phyloP scores from a whole-genome alignment of 306 rosid species.

The Carpinus fangiana region DNA sequence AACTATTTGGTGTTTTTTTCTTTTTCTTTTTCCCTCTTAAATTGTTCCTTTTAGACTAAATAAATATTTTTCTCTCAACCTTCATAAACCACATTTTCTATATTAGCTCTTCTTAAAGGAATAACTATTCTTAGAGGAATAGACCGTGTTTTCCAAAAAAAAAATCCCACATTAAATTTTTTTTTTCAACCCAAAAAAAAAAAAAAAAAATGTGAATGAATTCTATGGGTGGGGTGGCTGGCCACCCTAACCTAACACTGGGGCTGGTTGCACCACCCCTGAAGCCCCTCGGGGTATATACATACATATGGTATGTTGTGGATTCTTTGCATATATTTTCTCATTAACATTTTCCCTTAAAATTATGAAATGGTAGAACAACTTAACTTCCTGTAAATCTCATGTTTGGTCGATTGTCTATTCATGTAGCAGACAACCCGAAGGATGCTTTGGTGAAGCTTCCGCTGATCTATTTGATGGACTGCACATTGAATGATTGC shows the following conservation, averaged over 20 bases:
- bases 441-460: constrained; percentile 47
- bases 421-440: constrained; percentile 52
- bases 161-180: too few species aligned
- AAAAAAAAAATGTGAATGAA: too few species aligned
- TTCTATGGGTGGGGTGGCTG: too few species aligned
- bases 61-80: too few species aligned
- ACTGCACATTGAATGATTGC: constrained; percentile 89
- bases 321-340: not conserved
- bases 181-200: too few species aligned
- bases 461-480: constrained; percentile 78
- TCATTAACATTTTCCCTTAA: not conserved
- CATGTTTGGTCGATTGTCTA: constrained; percentile 24
- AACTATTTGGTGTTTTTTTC: not conserved
- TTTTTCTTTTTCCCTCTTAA: not conserved
- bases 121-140: too few species aligned
- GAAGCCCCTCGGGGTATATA: not conserved
- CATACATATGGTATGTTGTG: not conserved
- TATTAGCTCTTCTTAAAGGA: too few species aligned
- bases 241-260: too few species aligned
- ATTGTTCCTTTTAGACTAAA: too few species aligned
- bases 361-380: constrained; percentile 25
- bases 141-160: too few species aligned
- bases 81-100: too few species aligned
- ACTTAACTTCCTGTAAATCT: constrained; percentile 1
- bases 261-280: too few species aligned